These are phyloP conservation scores for Colletotrichum tropicale DNA, from an alignment of 2,329 filamentous ascomycete species.

Conservation along the genomic window DNA sequence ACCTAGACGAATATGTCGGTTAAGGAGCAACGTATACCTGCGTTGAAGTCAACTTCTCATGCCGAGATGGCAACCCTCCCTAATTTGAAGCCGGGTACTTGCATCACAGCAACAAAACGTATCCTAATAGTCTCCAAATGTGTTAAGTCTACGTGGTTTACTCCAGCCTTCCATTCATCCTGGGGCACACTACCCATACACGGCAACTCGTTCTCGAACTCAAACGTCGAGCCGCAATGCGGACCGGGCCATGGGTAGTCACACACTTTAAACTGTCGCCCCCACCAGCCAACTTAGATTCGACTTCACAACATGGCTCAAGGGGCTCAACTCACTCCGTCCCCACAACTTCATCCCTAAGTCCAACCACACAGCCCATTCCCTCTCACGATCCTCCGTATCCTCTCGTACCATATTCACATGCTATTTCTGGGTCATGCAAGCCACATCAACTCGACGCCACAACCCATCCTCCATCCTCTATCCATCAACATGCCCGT, in stretches of 20 bases:
- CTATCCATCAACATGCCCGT: neutral
- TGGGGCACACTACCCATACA: neutral
- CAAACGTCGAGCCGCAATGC: neutral
- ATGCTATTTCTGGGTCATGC: neutral
- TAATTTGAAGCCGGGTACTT: neutral
- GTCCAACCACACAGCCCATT: neutral
- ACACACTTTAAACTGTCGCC: neutral
- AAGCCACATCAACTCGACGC: neutral
- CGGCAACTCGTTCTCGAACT: neutral
- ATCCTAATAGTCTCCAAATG: accelerated
- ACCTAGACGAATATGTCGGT: neutral
- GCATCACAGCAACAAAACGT: neutral
- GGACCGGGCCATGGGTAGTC: neutral
- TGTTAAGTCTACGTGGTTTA: accelerated
- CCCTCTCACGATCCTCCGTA: accelerated
- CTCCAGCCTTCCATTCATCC: neutral
- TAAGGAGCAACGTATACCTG: neutral
- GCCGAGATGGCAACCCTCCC: neutral
- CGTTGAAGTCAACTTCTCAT: neutral
- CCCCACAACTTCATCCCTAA: neutral
- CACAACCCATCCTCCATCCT: neutral
- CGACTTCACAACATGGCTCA: neutral
- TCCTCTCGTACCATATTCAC: neutral
- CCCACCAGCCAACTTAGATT: neutral
- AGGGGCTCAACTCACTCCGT: neutral